Percentiles rank a stretch among this genome's conserved stretches.
Conservation (phyloP, 805 yeast genomes). For the Candida xyloterini region DNA sequence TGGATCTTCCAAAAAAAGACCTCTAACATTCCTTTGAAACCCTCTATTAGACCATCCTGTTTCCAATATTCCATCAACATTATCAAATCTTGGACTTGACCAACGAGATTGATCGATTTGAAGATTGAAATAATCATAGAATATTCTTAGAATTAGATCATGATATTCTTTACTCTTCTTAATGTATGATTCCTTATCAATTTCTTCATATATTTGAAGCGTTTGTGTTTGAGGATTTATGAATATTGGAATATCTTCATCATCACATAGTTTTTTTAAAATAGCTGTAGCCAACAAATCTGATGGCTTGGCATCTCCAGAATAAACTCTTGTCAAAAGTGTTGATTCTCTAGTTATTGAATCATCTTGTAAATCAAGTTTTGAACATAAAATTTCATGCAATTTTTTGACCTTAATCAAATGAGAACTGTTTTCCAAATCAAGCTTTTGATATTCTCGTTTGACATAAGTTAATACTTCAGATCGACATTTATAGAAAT, state of each 20-base stretch:
- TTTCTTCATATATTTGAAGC: background rate
- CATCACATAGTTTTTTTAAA: slow-evolving; percentile 8
- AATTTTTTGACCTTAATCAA: slow-evolving; percentile 1
- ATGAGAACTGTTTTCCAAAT: slow-evolving; percentile 4
- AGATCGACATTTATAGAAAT: slow-evolving; percentile 14
- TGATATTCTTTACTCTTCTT: too few species aligned
- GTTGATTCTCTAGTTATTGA: background rate
- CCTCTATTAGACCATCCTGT: too few species aligned
- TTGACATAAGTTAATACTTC: slow-evolving; percentile 5
- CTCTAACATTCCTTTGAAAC: too few species aligned
- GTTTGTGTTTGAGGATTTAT: background rate
- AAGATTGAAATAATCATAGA: too few species aligned
- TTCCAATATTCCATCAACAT: too few species aligned
- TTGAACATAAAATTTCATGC: too few species aligned
- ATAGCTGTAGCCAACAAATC: slow-evolving; percentile 7
- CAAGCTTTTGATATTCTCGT: slow-evolving; percentile 5
- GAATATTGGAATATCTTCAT: slow-evolving; percentile 1
- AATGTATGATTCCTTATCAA: background rate
- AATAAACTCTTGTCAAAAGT: slow-evolving; percentile 8
- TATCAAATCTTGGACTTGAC: too few species aligned
- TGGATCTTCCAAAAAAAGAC: too few species aligned
- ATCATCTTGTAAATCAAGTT: background rate
- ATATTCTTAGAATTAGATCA: too few species aligned
- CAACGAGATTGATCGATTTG: too few species aligned
- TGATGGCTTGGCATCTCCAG: slow-evolving; percentile 10